Base-by-base conservation (phyloP, 805 yeast genomes). In the Torulaspora maleeae region DNA sequence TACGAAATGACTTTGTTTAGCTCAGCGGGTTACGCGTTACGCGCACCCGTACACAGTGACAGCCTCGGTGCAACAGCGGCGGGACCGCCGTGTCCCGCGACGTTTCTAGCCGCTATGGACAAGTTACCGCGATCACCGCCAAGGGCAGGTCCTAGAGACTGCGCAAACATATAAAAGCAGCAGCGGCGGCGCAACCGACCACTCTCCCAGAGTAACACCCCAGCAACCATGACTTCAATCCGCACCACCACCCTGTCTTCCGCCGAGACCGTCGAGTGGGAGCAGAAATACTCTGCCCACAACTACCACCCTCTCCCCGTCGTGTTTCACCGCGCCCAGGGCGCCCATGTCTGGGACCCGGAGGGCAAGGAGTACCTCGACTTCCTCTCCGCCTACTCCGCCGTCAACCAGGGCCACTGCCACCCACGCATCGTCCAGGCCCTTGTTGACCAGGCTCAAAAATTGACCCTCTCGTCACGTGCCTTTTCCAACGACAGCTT, bases 271-370 rank as follows among this genome's bases (percentile, higher is more conserved):
- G 71, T 71, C 50, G 72, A 77, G 43, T 80, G 77, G 70, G 97
- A 91, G 69, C 69, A 77, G 45, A 71, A 83, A 50, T 88, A 85
- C 71, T 86, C 96, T 39, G 98, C 98, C 25, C 97, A 90, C 72
- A 91, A 91, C 75, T 91, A 91, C 73, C 96, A 88, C 70, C 97
- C 98, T 41, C 72, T 91, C 52, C 98, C 98, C 10, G 96, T 91
- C 49, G 97, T 91, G 12, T 86, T 91, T 70, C 76, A 85, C 59
- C 81, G 76, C 60, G 98, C 95, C 12, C 53, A 66, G 48, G 98
- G 98, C 40, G 96, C 96, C 22, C 83, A 86, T 54, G 96, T 91
- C 17, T 91, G 96, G 96, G 98, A 91, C 66, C 96, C 97, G 6
- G 98, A 91, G 70, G 97, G 96, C 53, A 86, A 83, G 32, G 90